A percentile compares a stretch with the other conserved stretches of the same genome.
Conservation (phyloP, 2,329 filamentous ascomycete species). For the Cladosporium velox region DNA sequence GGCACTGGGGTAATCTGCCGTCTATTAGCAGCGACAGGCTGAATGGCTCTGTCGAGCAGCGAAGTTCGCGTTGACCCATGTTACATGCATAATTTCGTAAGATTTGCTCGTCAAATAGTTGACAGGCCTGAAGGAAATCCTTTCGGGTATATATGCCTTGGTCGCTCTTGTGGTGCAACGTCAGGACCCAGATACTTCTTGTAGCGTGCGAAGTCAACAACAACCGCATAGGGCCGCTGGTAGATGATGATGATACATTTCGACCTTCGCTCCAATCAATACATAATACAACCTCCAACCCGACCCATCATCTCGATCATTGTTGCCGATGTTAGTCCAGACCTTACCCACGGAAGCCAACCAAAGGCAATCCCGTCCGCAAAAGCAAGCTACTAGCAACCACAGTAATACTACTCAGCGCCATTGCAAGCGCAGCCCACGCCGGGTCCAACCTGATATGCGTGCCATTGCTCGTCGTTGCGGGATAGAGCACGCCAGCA, state of each 20-base stretch:
- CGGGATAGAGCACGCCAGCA: slow-evolving; percentile 73
- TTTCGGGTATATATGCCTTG: too few relatives aligned
- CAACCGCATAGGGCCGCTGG: too few relatives aligned
- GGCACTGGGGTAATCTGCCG: not conserved
- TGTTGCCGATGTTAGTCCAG: too few relatives aligned
- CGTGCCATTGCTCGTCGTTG: slow-evolving; percentile 42
- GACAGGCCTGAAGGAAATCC: too few relatives aligned
- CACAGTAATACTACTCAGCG: slow-evolving; percentile 85
- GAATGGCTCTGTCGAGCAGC: not conserved
- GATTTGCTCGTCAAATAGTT: too few relatives aligned
- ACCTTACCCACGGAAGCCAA: slow-evolving; percentile 43
- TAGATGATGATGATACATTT: not conserved
- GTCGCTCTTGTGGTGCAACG: too few relatives aligned
- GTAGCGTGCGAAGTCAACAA: too few relatives aligned
- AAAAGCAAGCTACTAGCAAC: slow-evolving; percentile 78
- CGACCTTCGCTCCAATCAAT: not conserved
- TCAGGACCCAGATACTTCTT: too few relatives aligned
- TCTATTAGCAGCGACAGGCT: not conserved
- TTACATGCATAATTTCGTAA: too few relatives aligned
- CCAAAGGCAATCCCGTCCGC: slow-evolving; percentile 50
- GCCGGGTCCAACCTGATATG: slow-evolving; percentile 72
- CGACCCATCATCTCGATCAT: too few relatives aligned
- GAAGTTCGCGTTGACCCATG: too few relatives aligned
- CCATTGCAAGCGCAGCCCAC: slow-evolving; percentile 92
- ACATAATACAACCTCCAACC: too few relatives aligned